phyloP scores from a whole-genome alignment of 257 asterid genomes.

The Paulownia fortunei region DNA sequence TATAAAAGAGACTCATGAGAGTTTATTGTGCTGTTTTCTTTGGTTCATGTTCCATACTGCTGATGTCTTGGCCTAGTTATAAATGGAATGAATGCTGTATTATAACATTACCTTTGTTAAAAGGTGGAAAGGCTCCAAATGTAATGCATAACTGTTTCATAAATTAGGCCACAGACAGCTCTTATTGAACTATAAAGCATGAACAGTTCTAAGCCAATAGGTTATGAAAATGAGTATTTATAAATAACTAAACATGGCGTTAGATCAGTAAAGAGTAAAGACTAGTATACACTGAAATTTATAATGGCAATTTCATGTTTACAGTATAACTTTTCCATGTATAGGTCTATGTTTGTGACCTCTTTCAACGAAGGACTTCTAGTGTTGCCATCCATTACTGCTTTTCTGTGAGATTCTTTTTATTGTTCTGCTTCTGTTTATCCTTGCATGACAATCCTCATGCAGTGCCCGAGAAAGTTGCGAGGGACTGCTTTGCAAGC shows the following conservation, averaged over 20 bases:
- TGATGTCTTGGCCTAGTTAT: background rate
- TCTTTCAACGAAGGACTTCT: background rate
- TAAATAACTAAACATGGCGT: background rate
- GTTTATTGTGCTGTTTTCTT: background rate
- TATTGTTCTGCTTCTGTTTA: constrained; percentile 26
- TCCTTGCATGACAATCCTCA: constrained; percentile 15
- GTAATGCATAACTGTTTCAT: background rate
- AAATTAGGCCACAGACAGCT: background rate
- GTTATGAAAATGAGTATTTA: background rate
- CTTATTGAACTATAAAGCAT: background rate
- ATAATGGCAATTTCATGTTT: background rate
- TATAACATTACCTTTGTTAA: background rate
- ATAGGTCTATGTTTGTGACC: background rate
- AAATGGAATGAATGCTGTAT: background rate
- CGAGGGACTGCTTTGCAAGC: constrained; percentile 65
- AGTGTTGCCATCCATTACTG: background rate
- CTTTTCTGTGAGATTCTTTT: constrained; percentile 2
- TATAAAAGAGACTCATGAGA: background rate
- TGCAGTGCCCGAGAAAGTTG: constrained; percentile 51
- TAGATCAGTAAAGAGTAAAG: background rate
- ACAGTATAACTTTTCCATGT: background rate
- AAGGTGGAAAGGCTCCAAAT: background rate
- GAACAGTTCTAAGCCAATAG: background rate
- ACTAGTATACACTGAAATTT: background rate
- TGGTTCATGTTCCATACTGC: background rate